Base-by-base conservation (phyloP, 1,284 basidiomycete genomes). In the Pseudozyma sp. region DNA sequence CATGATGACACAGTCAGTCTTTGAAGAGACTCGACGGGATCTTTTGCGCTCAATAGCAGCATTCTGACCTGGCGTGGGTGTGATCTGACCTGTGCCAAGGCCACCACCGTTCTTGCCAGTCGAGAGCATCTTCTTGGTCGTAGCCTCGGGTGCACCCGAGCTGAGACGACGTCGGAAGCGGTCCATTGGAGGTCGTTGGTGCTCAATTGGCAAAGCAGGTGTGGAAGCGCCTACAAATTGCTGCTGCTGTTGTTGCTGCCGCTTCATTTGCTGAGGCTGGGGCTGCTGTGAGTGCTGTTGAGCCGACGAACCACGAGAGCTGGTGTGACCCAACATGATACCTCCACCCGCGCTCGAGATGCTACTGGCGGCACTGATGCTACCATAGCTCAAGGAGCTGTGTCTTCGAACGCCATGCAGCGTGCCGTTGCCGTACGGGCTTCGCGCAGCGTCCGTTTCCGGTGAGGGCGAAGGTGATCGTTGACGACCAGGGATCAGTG, bases 381-480 rank as follows among this genome's bases (percentile, higher is more conserved):
- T 77, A 59, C 71, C 51, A 55, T 74, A 74, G 68, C 75, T 77
- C 71, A 77, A 64, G 19, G 75, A 77, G 60, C 70, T 71, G 45
- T 70, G 70, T 18, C 75, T 43, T 42, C 75, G 38, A 0, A 54
- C 52, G 2, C 62, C 63, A 35, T 70, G 55, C 16, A 67, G 51
- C 25, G 60, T 48, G 13, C 43, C 57, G 39, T 49, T 62, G 39
- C 64, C 62, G 36, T 63, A 61, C 3, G 63, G 53, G 31, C 67
- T 60, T 50, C 58, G 57, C 55, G 56, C 16, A 44, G 49, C 56
- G 21, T 72, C 64, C 2, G 19, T 19, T 21, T 63, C 70, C 3
- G 61, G 47, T 7, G 70, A 52, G 2, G 70, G 70, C 47, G 74
- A 67, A 5, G 65, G 59, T 36, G 75, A 70, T 21, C 66, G 52